phyloP scores from a whole-genome alignment of 2,329 filamentous ascomycete genomes.

The Penicillium sumatraense region DNA sequence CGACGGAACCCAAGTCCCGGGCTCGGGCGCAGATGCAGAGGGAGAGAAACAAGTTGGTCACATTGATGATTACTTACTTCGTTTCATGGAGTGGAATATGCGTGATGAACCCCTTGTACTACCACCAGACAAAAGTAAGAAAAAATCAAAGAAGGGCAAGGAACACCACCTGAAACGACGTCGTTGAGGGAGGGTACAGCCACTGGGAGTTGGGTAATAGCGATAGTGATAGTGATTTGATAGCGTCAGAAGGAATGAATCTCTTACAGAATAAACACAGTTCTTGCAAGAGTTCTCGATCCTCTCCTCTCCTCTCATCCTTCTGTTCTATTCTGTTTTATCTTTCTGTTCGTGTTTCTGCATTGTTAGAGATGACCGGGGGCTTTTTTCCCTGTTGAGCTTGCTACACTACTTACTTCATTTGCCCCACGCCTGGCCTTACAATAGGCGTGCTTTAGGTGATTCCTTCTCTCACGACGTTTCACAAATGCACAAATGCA shows the following conservation, averaged over 20 bases:
- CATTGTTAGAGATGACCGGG: background rate
- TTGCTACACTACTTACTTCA: too few relatives aligned
- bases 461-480: slow-evolving; percentile 2
- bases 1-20: slow-evolving; percentile 24
- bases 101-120: slow-evolving; percentile 54
- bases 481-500: slow-evolving; percentile 15
- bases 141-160: slow-evolving; percentile 52
- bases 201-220: too few relatives aligned
- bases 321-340: background rate
- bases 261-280: too few relatives aligned
- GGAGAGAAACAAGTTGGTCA: slow-evolving; percentile 58
- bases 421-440: slow-evolving; percentile 4
- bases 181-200: slow-evolving; percentile 21
- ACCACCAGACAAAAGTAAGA: slow-evolving; percentile 53
- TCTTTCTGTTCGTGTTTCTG: background rate
- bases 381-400: slow-evolving; percentile 1
- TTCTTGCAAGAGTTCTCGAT: too few relatives aligned
- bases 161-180: slow-evolving; percentile 50
- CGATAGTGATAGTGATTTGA: too few relatives aligned
- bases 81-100: slow-evolving; percentile 66
- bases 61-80: slow-evolving; percentile 77
- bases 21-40: background rate
- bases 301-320: background rate
- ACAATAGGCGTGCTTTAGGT: too few relatives aligned
- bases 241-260: too few relatives aligned